Evolutionary conservation across 2,329 filamentous ascomycete species (phyloP).

Genomic region (Coniochaeta sp.): DNA sequence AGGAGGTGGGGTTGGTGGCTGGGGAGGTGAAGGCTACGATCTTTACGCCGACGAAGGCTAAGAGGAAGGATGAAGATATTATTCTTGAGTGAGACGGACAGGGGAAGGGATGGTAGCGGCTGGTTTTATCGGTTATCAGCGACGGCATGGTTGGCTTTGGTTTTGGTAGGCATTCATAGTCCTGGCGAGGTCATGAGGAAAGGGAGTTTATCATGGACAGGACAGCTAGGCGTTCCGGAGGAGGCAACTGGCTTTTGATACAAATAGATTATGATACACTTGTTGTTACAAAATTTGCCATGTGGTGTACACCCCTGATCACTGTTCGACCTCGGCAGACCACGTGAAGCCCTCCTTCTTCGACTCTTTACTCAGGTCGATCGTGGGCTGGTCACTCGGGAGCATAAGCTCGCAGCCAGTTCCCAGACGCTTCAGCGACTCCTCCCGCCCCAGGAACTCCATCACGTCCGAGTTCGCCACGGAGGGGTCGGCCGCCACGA

Average conservation of each 20-base stretch:
- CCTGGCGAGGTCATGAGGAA: not conserved
- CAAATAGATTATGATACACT: not conserved
- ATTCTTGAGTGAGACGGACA: constrained; percentile 19
- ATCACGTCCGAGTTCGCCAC: constrained; percentile 17
- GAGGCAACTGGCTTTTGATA: not conserved
- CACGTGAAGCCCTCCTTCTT: too few species aligned
- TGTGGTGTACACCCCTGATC: too few species aligned
- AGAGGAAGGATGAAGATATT: not conserved
- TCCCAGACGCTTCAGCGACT: constrained; percentile 9
- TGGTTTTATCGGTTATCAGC: not conserved
- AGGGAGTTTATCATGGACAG: constrained; percentile 1
- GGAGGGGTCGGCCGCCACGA: constrained; percentile 18
- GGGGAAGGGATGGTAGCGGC: not conserved
- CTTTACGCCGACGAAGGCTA: constrained; percentile 34
- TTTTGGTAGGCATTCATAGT: not conserved
- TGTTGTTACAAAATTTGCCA: not conserved
- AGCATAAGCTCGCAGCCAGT: not conserved
- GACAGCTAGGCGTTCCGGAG: not conserved
- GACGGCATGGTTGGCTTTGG: not conserved
- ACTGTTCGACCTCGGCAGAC: too few species aligned
- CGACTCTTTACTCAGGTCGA: too few species aligned
- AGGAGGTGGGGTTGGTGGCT: constrained; percentile 56
- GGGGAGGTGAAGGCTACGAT: constrained; percentile 56
- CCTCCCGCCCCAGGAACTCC: constrained; percentile 20
- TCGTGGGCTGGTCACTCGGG: too few species aligned